These are phyloP conservation scores for Pseudogymnoascus sp. DNA, from an alignment of 2,329 filamentous ascomycete genomes.

Conservation along the genomic window DNA sequence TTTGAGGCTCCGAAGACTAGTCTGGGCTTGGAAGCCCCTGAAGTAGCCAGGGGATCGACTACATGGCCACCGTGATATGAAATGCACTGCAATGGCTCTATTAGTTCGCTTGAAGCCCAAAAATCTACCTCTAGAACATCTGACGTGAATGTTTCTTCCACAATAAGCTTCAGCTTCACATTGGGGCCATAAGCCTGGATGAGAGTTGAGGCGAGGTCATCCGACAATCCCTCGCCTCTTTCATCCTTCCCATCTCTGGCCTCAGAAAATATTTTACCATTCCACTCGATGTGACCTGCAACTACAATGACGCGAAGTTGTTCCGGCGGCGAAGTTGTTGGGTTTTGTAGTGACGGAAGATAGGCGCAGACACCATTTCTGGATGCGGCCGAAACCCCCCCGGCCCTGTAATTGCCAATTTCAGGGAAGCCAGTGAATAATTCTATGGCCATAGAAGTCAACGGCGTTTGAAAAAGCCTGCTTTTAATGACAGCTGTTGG, in stretches of 20 bases:
- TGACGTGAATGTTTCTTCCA: not conserved
- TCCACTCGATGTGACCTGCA: not conserved
- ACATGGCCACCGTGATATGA: not conserved
- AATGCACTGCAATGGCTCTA: not conserved
- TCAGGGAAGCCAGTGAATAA: not conserved
- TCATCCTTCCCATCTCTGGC: not conserved
- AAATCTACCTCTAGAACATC: not conserved
- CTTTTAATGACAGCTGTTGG: not conserved
- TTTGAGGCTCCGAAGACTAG: not conserved
- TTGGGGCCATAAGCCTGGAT: not conserved
- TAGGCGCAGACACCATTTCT: not conserved
- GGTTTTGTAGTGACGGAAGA: not conserved
- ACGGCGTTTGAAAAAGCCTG: not conserved
- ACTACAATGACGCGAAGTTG: not conserved
- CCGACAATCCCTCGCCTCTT: not conserved
- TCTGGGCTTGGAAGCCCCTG: not conserved
- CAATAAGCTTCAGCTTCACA: not conserved
- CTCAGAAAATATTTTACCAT: not conserved
- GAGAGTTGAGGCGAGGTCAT: not conserved
- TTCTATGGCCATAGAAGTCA: not conserved
- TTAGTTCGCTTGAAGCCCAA: not conserved
- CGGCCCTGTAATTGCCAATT: accelerated
- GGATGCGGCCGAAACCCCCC: not conserved
- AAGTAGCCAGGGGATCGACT: not conserved
- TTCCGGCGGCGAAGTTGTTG: not conserved